These are phyloP conservation scores for Symbiodinium natans DNA, from an alignment of 73 alveolate species.

Conservation along the genomic window DNA sequence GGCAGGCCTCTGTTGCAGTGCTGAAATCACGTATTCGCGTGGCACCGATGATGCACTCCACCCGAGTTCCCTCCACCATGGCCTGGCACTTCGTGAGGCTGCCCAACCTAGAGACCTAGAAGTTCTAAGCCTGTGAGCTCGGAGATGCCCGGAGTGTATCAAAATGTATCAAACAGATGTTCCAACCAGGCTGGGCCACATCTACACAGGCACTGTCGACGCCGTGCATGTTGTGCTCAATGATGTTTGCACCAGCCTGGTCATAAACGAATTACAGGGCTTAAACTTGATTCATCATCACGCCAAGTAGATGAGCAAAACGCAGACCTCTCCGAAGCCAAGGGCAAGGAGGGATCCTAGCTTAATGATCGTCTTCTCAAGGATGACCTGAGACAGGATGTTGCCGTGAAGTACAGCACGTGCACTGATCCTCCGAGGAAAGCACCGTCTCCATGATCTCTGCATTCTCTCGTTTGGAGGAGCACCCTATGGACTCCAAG, in stretches of 20 bases:
- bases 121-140: too few relatives aligned
- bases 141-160: too few relatives aligned
- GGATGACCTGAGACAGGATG: slow-evolving; percentile 95
- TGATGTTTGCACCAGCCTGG: slow-evolving; percentile 95
- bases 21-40: slow-evolving; percentile 74
- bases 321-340: slow-evolving; percentile 87
- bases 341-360: slow-evolving; percentile 93
- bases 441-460: slow-evolving; percentile 76
- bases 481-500: slow-evolving; percentile 59
- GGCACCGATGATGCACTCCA: slow-evolving; percentile 86
- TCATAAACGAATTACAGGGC: slow-evolving; percentile 91
- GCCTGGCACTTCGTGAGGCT: slow-evolving; percentile 35
- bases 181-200: slow-evolving; percentile 96
- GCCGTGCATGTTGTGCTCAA: slow-evolving; percentile 95
- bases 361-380: slow-evolving; percentile 99
- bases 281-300: too few relatives aligned
- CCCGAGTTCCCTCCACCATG: slow-evolving; percentile 84
- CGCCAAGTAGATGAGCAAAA: background rate
- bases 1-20: slow-evolving; percentile 80
- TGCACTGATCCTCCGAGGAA: background rate
- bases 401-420: background rate
- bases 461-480: slow-evolving; percentile 28
- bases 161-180: background rate
- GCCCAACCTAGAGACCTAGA: background rate
- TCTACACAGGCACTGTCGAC: slow-evolving; percentile 95